A percentile compares a stretch with the other conserved stretches of the same genome.
Conservation (phyloP, 2,329 filamentous ascomycete species). For the Apiospora pterosperma region DNA sequence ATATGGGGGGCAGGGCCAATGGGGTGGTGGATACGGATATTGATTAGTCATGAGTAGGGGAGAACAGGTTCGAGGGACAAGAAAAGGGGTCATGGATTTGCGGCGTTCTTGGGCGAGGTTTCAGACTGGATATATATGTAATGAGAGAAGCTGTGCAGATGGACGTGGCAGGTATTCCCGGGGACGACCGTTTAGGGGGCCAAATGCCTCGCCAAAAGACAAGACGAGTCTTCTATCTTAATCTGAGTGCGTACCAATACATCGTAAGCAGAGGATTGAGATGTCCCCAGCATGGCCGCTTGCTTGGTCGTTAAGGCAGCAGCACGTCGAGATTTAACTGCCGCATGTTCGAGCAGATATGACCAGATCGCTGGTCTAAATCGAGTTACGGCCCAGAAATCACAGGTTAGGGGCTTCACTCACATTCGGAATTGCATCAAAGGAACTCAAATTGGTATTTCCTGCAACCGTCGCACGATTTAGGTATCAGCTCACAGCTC, state of each 20-base stretch:
- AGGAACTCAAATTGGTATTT: neutral
- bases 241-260: neutral
- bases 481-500: neutral
- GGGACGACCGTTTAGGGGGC: neutral
- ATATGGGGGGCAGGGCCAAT: slow-evolving; percentile 9
- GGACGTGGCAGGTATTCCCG: neutral
- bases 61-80: neutral
- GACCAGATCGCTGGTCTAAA: neutral
- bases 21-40: neutral
- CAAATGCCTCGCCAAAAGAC: neutral
- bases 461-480: neutral
- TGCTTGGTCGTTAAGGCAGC: neutral
- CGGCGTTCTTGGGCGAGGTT: neutral
- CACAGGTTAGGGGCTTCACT: no score
- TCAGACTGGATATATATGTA: neutral
- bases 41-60: neutral
- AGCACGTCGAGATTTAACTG: neutral
- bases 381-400: no score
- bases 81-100: neutral
- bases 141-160: neutral
- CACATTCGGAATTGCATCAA: neutral
- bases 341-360: neutral
- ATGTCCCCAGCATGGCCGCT: neutral
- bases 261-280: neutral
- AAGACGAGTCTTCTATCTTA: neutral